These are phyloP conservation scores for Haplosporangium sp. DNA, from an alignment of 371 early-diverging fungal species.

Conservation along the genomic window DNA sequence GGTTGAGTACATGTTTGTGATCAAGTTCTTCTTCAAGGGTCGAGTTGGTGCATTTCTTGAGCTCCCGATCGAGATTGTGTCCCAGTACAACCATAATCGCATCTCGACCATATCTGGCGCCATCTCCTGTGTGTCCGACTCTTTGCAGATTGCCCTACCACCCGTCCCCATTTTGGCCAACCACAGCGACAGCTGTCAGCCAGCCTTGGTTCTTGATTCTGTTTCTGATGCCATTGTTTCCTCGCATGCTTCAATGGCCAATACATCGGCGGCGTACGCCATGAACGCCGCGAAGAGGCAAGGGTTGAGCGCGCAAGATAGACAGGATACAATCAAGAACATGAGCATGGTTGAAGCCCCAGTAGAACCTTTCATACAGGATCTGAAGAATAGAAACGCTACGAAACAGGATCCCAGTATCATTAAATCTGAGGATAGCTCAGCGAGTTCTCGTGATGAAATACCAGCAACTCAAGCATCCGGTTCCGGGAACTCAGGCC, in stretches of 20 bases:
- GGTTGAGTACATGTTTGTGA: slow-evolving; percentile 50
- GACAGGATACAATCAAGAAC: too few relatives aligned
- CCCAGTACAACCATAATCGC: slow-evolving; percentile 50
- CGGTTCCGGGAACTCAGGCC: too few relatives aligned
- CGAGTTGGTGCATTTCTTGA: slow-evolving; percentile 49
- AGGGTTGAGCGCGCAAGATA: too few relatives aligned
- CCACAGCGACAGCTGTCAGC: slow-evolving; percentile 1
- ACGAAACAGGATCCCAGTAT: too few relatives aligned
- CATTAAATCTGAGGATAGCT: too few relatives aligned
- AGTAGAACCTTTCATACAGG: too few relatives aligned
- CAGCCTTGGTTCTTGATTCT: not conserved
- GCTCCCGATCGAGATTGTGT: slow-evolving; percentile 46
- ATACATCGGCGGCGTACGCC: too few relatives aligned
- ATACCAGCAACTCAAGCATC: too few relatives aligned
- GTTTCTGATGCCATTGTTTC: not conserved
- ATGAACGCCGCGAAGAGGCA: too few relatives aligned
- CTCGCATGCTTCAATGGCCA: not conserved
- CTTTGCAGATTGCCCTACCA: slow-evolving; percentile 45
- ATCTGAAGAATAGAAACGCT: too few relatives aligned
- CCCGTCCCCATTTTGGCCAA: slow-evolving; percentile 38
- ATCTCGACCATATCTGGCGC: slow-evolving; percentile 51
- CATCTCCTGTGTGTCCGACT: slow-evolving; percentile 44
- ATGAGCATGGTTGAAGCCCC: too few relatives aligned
- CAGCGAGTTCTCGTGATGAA: too few relatives aligned
- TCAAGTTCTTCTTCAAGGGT: slow-evolving; percentile 52